phyloP scores from a whole-genome alignment of 371 early-diverging fungal species.

The Choanephora cucurbitarum region DNA sequence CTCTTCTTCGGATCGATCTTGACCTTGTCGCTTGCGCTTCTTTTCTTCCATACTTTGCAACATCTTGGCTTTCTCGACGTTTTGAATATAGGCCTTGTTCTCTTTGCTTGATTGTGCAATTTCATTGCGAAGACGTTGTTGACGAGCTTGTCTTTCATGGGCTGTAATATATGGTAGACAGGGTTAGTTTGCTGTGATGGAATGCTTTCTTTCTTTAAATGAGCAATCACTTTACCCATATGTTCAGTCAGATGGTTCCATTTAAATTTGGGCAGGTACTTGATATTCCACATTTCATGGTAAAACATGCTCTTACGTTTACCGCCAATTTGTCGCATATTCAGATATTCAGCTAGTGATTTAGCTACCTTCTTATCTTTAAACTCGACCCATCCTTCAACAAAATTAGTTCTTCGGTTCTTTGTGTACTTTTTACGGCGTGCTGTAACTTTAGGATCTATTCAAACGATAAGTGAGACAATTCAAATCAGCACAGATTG shows the following conservation, averaged over 20 bases:
- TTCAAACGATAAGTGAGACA: background rate
- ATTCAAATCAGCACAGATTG: background rate
- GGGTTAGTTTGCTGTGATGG: too few relatives aligned
- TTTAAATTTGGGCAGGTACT: slow-evolving; percentile 95
- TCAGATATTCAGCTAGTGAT: slow-evolving; percentile 72
- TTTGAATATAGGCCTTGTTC: slow-evolving; percentile 82
- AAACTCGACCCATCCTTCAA: slow-evolving; percentile 98
- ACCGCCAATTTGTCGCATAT: slow-evolving; percentile 83
- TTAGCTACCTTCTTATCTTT: slow-evolving; percentile 88
- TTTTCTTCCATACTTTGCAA: slow-evolving; percentile 73
- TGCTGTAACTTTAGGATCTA: slow-evolving; percentile 58
- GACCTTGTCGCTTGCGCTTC: slow-evolving; percentile 48
- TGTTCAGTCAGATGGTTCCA: slow-evolving; percentile 95
- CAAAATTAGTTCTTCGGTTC: slow-evolving; percentile 79
- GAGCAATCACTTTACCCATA: slow-evolving; percentile 59
- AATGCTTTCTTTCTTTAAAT: background rate
- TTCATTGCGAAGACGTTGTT: slow-evolving; percentile 84
- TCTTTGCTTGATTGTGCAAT: slow-evolving; percentile 84
- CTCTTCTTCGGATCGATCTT: slow-evolving; percentile 25
- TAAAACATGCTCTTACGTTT: slow-evolving; percentile 82
- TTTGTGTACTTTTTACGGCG: slow-evolving; percentile 72
- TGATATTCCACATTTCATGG: slow-evolving; percentile 95
- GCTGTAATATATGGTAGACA: slow-evolving; percentile 41
- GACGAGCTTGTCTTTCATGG: slow-evolving; percentile 79
- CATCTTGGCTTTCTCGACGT: slow-evolving; percentile 87